Evolutionary conservation across 1,139 yeast genomes (phyloP).

Genomic region (Sugiyamaella japonica): DNA sequence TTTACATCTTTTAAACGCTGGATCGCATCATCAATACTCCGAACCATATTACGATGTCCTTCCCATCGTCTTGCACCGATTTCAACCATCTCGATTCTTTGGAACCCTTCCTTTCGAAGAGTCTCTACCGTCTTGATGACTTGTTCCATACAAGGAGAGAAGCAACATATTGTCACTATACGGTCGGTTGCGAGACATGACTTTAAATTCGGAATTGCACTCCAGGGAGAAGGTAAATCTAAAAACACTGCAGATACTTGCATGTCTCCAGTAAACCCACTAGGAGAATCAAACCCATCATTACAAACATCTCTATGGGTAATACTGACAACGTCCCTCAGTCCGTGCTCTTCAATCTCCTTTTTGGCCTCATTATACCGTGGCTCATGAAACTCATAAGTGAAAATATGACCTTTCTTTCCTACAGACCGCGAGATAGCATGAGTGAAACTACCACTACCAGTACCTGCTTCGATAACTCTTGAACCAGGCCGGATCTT

Average conservation of each 20-base stretch:
- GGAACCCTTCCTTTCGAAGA: constrained; percentile 77
- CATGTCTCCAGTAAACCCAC: constrained; percentile 36
- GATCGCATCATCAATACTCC: constrained; percentile 77
- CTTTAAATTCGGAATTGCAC: constrained; percentile 77
- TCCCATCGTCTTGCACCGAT: constrained; percentile 86
- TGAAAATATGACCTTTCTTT: constrained; percentile 61
- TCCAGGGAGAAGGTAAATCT: constrained; percentile 97
- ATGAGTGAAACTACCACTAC: constrained; percentile 94
- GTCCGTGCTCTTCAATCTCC: constrained; percentile 75
- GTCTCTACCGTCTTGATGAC: constrained; percentile 82
- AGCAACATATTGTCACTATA: constrained; percentile 78
- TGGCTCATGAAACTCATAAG: constrained; percentile 89
- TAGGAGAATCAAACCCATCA: constrained; percentile 64
- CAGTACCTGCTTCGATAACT: constrained; percentile 97
- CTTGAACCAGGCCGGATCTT: constrained; percentile 70
- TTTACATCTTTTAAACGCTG: constrained; percentile 80
- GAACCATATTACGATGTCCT: constrained; percentile 84
- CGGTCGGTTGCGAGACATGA: constrained; percentile 56
- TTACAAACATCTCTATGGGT: constrained; percentile 94
- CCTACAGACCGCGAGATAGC: constrained; percentile 82
- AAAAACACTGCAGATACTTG: constrained; percentile 75
- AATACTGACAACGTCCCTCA: constrained; percentile 52
- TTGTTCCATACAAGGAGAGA: constrained; percentile 97
- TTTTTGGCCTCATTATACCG: constrained; percentile 73
- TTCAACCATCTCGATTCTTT: constrained; percentile 90